Evolutionary conservation across 345 rosid species (phyloP).

Genomic region (Acer campestre): DNA sequence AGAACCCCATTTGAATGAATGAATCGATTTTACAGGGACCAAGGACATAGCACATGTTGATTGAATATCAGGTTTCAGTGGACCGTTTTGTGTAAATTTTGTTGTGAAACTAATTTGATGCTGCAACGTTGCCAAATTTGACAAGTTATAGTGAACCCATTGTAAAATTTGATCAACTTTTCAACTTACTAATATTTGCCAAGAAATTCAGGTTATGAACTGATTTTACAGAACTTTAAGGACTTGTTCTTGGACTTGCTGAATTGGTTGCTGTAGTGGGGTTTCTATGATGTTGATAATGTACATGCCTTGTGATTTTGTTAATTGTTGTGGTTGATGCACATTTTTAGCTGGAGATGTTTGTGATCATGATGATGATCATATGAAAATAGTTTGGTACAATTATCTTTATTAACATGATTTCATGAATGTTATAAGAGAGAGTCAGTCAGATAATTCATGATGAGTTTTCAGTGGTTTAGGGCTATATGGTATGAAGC

Average conservation of each 20-base stretch:
- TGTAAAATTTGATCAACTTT: background rate
- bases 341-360: background rate
- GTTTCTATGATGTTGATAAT: constrained; percentile 1
- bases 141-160: background rate
- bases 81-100: constrained; percentile 7
- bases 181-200: constrained; percentile 8
- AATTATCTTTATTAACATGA: background rate
- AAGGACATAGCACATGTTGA: constrained; percentile 27
- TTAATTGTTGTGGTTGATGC: background rate
- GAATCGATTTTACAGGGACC: constrained; percentile 31
- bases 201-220: constrained; percentile 13
- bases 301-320: background rate
- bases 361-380: background rate
- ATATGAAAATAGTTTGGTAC: background rate
- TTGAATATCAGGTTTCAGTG: constrained; percentile 17
- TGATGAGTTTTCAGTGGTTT: background rate
- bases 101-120: background rate
- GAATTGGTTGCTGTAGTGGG: constrained; percentile 7
- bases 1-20: constrained; percentile 16
- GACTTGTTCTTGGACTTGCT: constrained; percentile 7
- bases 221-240: constrained; percentile 4
- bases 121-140: background rate
- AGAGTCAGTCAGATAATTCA: background rate
- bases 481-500: background rate
- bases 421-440: background rate